Conservation (phyloP, 2,329 filamentous ascomycete genomes). For the Neonectria faginata region DNA sequence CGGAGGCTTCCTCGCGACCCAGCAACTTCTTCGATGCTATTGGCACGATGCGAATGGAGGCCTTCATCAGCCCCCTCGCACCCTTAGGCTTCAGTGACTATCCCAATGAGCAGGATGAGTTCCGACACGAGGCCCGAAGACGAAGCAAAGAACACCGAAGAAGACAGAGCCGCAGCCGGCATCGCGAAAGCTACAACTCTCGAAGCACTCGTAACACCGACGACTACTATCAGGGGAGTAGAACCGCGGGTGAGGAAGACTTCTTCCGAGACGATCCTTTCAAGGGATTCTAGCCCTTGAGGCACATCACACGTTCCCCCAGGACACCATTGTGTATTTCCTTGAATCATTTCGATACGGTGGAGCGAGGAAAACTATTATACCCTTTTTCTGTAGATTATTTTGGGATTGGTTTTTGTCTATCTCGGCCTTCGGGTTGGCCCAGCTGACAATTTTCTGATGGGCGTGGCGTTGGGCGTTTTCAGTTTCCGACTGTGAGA, state of each 20-base stretch:
- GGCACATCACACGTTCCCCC: slow-evolving; percentile 14
- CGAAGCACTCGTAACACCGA: slow-evolving; percentile 60
- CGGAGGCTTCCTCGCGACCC: slow-evolving; percentile 65
- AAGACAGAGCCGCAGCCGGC: slow-evolving; percentile 64
- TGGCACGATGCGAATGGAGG: slow-evolving; percentile 95
- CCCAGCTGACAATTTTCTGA: slow-evolving; percentile 28
- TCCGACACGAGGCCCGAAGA: slow-evolving; percentile 59
- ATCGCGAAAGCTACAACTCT: slow-evolving; percentile 64
- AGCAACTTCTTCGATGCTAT: slow-evolving; percentile 86
- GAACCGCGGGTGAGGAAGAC: slow-evolving; percentile 65
- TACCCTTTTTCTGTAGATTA: slow-evolving; percentile 43
- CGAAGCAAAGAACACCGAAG: slow-evolving; percentile 68
- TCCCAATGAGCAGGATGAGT: slow-evolving; percentile 63
- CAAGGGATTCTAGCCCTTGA: slow-evolving; percentile 64
- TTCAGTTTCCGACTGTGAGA: slow-evolving; percentile 5
- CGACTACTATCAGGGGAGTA: slow-evolving; percentile 61
- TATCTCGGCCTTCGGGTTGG: slow-evolving; percentile 10
- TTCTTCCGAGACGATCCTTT: slow-evolving; percentile 72
- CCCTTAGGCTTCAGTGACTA: slow-evolving; percentile 61
- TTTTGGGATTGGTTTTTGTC: slow-evolving; percentile 30
- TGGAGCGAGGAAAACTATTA: slow-evolving; percentile 37
- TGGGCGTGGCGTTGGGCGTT: slow-evolving; percentile 32
- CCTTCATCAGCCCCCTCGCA: slow-evolving; percentile 81
- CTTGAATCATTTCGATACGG: slow-evolving; percentile 31
- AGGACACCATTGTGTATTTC: slow-evolving; percentile 29